phyloP scores from a whole-genome alignment of 2,329 filamentous ascomycete genomes.

The Ceratocystiopsis minuta region DNA sequence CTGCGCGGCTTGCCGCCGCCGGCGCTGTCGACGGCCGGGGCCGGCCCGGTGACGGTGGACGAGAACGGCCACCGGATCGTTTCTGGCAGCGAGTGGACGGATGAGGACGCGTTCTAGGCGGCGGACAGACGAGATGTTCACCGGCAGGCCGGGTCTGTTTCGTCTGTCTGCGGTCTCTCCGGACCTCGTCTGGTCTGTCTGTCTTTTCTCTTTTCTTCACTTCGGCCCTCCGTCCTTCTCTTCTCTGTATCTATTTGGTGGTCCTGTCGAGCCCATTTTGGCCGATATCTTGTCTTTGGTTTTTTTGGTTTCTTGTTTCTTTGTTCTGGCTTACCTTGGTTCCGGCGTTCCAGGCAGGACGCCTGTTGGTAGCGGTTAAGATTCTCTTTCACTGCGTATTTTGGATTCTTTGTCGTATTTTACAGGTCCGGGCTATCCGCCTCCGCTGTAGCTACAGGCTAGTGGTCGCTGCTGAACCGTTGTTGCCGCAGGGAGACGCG shows the following conservation, averaged over 20 bases:
- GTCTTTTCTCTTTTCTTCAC: background rate
- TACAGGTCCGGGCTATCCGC: too few species aligned
- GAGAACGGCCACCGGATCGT: conserved; percentile 42
- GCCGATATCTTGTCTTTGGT: background rate
- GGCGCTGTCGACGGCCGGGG: conserved; percentile 19
- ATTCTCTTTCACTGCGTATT: background rate
- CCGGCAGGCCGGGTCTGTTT: too few species aligned
- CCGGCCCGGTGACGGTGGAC: conserved; percentile 31
- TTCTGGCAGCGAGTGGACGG: conserved; percentile 50
- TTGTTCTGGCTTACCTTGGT: too few species aligned
- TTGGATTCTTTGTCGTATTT: too few species aligned
- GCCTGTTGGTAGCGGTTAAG: background rate
- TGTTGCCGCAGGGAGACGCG: too few species aligned
- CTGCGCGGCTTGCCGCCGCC: conserved; percentile 33
- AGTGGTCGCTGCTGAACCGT: too few species aligned
- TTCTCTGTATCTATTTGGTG: background rate
- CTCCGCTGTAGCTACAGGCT: too few species aligned
- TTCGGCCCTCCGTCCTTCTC: too few species aligned
- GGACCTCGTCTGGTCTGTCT: background rate
- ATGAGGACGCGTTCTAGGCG: conserved; percentile 39
- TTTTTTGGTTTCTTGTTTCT: conserved; percentile 1
- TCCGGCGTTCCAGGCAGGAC: background rate
- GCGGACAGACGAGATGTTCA: too few species aligned
- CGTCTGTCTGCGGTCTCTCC: background rate
- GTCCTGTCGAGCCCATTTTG: background rate